These are phyloP conservation scores for Alloteropsis angusta DNA, from an alignment of 202 grass and related monocot species.

Conservation along the genomic window DNA sequence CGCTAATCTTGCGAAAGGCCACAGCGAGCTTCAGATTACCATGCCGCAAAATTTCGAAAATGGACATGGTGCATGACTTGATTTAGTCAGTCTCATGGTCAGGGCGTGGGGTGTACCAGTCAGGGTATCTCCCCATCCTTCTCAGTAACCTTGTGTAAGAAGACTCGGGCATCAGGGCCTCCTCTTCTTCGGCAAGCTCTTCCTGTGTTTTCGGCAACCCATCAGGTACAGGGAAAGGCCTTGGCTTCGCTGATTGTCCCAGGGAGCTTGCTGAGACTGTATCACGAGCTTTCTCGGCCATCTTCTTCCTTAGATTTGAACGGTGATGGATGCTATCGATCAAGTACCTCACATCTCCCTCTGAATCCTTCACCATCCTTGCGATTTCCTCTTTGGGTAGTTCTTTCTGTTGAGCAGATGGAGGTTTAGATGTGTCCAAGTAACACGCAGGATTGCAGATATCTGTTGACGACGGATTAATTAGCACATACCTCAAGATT, in stretches of 20 bases:
- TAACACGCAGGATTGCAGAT: no score
- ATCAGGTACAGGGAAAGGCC: conserved; percentile 54
- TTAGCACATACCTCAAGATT: conserved; percentile 55
- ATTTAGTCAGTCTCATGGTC: conserved; percentile 64
- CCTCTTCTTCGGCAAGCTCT: conserved; percentile 67
- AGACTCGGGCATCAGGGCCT: conserved; percentile 63
- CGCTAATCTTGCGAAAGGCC: background rate
- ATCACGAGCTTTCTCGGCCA: conserved; percentile 26
- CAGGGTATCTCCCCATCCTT: conserved; percentile 59
- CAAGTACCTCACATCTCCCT: conserved; percentile 39
- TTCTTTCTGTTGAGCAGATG: conserved; percentile 36
- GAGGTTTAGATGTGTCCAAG: background rate
- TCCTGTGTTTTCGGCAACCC: conserved; percentile 61
- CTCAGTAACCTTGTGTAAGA: conserved; percentile 66
- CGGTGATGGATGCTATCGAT: conserved; percentile 50
- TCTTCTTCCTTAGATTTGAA: conserved; percentile 37
- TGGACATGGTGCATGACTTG: background rate
- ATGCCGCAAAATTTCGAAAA: background rate
- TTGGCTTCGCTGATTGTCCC: conserved; percentile 18
- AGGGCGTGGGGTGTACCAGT: conserved; percentile 64
- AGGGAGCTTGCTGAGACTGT: background rate
- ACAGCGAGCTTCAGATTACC: background rate
- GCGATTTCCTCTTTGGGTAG: conserved; percentile 56
- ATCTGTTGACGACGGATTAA: background rate
- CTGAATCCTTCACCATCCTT: conserved; percentile 46